These are phyloP conservation scores for Cyberlindnera maritima DNA, from an alignment of 805 yeast species.

Conservation along the genomic window DNA sequence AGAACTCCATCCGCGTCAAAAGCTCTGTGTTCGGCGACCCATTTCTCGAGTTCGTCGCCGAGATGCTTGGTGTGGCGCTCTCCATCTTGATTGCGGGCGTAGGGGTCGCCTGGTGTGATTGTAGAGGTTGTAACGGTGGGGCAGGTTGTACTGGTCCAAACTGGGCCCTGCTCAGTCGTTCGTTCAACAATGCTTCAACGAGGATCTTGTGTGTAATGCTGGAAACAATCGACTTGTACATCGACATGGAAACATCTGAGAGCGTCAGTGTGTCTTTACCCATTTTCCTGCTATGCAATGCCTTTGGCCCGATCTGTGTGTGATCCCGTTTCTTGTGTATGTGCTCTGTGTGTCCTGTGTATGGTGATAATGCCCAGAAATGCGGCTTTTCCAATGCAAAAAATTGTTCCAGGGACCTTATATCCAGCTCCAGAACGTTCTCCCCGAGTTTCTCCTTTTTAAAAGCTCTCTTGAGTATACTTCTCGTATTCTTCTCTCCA, in stretches of 20 bases:
- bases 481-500: neutral
- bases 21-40: conserved; percentile 22
- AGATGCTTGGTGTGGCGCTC: conserved; percentile 7
- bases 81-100: conserved; percentile 8
- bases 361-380: neutral
- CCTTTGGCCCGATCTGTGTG: neutral
- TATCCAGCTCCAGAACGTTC: neutral
- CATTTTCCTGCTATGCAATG: neutral
- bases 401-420: neutral
- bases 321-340: neutral
- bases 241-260: conserved; percentile 5
- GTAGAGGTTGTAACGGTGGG: conserved; percentile 9
- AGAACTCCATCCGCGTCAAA: conserved; percentile 18
- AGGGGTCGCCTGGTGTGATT: neutral
- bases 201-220: conserved; percentile 16
- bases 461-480: neutral
- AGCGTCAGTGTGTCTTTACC: conserved; percentile 7
- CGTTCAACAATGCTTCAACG: conserved; percentile 13
- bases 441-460: neutral
- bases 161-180: conserved; percentile 11
- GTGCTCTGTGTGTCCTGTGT: neutral
- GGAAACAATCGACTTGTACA: conserved; percentile 6
- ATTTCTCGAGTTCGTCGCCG: conserved; percentile 13
- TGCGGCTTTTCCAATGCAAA: neutral
- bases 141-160: conserved; percentile 16